Evolutionary conservation across 176 grass and related monocot species (phyloP).

Genomic region (Poa pratensis): DNA sequence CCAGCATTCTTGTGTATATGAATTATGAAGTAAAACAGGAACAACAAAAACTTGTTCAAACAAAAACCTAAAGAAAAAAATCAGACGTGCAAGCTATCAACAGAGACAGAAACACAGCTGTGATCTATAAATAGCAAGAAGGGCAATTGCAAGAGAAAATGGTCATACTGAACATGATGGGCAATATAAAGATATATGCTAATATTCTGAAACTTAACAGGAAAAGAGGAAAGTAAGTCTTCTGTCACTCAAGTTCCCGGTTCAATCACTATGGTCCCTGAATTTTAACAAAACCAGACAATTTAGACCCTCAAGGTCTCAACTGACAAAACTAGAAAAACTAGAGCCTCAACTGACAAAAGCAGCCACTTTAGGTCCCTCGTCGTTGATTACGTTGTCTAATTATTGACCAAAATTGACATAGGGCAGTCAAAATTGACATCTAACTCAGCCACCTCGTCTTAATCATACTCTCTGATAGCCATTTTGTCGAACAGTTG

Average conservation of each 20-base stretch:
- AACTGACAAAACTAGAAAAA: neutral
- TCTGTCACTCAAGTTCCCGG: neutral
- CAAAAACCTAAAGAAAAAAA: neutral
- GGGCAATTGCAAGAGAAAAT: neutral
- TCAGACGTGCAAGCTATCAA: neutral
- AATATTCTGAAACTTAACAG: neutral
- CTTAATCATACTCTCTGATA: neutral
- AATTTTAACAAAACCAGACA: neutral
- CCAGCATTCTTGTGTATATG: neutral
- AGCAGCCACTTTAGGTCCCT: neutral
- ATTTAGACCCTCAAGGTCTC: neutral
- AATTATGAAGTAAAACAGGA: neutral
- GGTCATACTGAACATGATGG: neutral
- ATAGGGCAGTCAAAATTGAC: neutral
- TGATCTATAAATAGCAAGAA: neutral
- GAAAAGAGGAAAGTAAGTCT: neutral
- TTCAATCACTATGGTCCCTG: neutral
- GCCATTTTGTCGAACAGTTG: neutral
- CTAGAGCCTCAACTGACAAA: neutral
- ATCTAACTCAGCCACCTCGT: neutral
- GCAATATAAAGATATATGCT: neutral
- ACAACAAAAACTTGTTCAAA: neutral
- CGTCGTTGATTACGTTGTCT: neutral
- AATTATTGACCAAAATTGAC: neutral
- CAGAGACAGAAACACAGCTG: neutral